phyloP scores from a whole-genome alignment of 495 filamentous ascomycete species.

The Pseudotulostoma volvatum region DNA sequence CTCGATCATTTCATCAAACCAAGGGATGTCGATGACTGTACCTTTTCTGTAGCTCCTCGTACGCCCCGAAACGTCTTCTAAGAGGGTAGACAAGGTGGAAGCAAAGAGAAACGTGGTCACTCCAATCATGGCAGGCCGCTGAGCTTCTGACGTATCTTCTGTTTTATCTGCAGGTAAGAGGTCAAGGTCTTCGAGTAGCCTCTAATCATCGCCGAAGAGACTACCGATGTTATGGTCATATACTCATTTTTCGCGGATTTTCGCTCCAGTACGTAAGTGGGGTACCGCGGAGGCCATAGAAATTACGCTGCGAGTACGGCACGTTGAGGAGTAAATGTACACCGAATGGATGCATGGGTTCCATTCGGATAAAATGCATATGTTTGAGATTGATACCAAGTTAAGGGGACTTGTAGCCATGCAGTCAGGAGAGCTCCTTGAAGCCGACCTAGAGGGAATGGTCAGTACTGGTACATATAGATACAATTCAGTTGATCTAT shows the following conservation, averaged over 20 bases:
- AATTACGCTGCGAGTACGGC: slow-evolving; percentile 50
- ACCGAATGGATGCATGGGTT: slow-evolving; percentile 51
- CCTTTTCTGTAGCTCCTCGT: slow-evolving; percentile 17
- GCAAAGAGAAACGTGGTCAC: slow-evolving; percentile 5
- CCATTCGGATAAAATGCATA: slow-evolving; percentile 65
- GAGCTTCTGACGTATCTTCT: slow-evolving; percentile 19
- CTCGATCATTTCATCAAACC: slow-evolving; percentile 69
- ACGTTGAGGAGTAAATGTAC: slow-evolving; percentile 46
- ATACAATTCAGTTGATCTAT: neutral
- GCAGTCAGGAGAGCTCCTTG: slow-evolving; percentile 54
- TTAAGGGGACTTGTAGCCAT: slow-evolving; percentile 65
- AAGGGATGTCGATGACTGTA: slow-evolving; percentile 43
- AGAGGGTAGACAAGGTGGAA: slow-evolving; percentile 10
- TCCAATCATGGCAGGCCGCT: slow-evolving; percentile 4
- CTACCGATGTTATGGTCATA: slow-evolving; percentile 63
- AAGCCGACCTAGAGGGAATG: slow-evolving; percentile 35
- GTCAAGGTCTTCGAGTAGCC: slow-evolving; percentile 48
- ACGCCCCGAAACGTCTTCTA: slow-evolving; percentile 7
- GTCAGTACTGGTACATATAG: neutral
- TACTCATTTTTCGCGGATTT: slow-evolving; percentile 51
- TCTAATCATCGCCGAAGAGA: slow-evolving; percentile 47
- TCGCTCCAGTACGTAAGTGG: slow-evolving; percentile 70
- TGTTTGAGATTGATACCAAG: slow-evolving; percentile 55
- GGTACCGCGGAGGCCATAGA: slow-evolving; percentile 85
- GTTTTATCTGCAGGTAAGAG: slow-evolving; percentile 37